Evolutionary conservation across 2,329 filamentous ascomycete species (phyloP), one percentile per base, ranked within the genome.

Genomic region (Trichocomaceae sp.): DNA sequence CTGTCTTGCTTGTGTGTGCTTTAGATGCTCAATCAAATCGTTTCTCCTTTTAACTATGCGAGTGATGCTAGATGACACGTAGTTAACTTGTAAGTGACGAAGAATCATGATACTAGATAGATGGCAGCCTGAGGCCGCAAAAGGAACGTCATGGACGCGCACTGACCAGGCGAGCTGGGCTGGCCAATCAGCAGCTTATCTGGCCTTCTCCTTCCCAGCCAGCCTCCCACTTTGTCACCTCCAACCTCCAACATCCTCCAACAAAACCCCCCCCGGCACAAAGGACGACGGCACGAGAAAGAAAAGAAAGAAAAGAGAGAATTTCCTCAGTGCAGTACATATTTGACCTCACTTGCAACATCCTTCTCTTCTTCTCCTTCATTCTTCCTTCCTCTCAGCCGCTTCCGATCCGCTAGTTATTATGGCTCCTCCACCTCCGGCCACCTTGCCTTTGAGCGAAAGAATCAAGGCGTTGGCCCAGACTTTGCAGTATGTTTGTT

Each of bases 401-500:
- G 50, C 42, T 35, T 26, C 33, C 29, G 33, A 44, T 37, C 45
- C 58, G 65, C 64, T 56, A n/a, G n/a, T n/a, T n/a, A n/a, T n/a
- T n/a, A 88, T 88, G 85, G 83, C 88, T 74, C 86, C 88, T 75
- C 86, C 87, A 72, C 86, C 87, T 61, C 77, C 85, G 57, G 76
- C 86, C 56, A 80, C 76, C 64, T 73, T 87, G 72, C 85, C 89
- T 70, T 78, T 93, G 66, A 75, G 77, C 67, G 84, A 93, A 77
- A 83, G 90, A 68, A 76, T 96, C 58, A 74, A 89, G 65, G 79
- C 82, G 63, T 80, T 97, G 63, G 90, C 86, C 62, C 85, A 95
- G 73, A 97, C 91, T 46, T 79, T 97, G 63, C 93, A 97, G 79
- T 99, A 72, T 64, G 92, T 87, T 47, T 51, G 42, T 17, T 26